phyloP scores from a whole-genome alignment of 2,329 filamentous ascomycete species.

The Paraconiothyrium brasiliense region DNA sequence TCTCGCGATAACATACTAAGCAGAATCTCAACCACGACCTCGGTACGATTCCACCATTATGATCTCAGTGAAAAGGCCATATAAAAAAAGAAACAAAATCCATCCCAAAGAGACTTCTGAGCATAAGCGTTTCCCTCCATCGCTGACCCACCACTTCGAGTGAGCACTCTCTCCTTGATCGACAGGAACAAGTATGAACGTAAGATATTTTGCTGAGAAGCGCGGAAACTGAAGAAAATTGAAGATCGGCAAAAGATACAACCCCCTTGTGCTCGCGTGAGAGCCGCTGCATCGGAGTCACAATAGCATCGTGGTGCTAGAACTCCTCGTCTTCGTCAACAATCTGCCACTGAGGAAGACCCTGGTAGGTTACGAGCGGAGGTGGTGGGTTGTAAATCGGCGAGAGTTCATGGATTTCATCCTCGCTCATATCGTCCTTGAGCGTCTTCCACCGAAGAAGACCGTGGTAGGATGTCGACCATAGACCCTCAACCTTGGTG shows the following conservation, averaged over 20 bases:
- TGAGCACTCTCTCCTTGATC: slow-evolving; percentile 1
- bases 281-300: neutral
- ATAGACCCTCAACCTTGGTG: neutral
- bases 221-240: neutral
- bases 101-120: neutral
- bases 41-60: no score
- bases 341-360: neutral
- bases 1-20: no score
- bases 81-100: neutral
- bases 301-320: neutral
- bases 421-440: neutral
- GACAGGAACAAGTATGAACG: neutral
- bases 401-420: neutral
- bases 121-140: neutral
- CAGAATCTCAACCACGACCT: no score
- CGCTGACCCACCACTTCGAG: neutral
- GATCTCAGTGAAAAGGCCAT: neutral
- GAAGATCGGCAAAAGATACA: neutral
- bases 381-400: neutral
- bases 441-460: neutral
- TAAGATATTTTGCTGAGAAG: neutral
- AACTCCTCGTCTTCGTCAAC: neutral
- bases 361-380: neutral
- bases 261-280: neutral
- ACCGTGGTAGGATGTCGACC: neutral